These are phyloP conservation scores for Cladosporium sp. DNA, from an alignment of 2,329 filamentous ascomycete species.

Conservation along the genomic window DNA sequence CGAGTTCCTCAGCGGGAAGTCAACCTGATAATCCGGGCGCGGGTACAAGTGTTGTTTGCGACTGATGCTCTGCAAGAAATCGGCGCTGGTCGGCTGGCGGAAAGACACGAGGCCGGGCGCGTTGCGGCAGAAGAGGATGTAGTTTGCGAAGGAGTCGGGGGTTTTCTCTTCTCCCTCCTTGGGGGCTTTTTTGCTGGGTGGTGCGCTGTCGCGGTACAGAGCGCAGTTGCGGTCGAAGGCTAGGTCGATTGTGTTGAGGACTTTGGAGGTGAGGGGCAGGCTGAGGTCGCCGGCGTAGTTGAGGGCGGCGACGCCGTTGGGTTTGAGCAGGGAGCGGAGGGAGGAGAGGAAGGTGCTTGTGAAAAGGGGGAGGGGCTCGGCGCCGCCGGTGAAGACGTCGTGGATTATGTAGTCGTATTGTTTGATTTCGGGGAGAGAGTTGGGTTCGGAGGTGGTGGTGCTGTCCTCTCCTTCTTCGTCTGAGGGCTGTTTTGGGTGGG, in stretches of 20 bases:
- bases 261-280: slow-evolving; percentile 68
- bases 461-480: slow-evolving; percentile 14
- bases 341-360: slow-evolving; percentile 76
- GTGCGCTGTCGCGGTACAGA: slow-evolving; percentile 74
- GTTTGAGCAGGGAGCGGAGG: slow-evolving; percentile 65
- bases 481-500: slow-evolving; percentile 17
- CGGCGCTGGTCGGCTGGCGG: slow-evolving; percentile 56
- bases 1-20: slow-evolving; percentile 30
- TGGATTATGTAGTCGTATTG: slow-evolving; percentile 89
- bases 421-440: slow-evolving; percentile 24
- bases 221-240: slow-evolving; percentile 81
- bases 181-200: slow-evolving; percentile 27
- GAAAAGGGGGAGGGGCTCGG: slow-evolving; percentile 84
- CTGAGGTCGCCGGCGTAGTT: slow-evolving; percentile 92
- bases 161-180: neutral
- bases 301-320: slow-evolving; percentile 80
- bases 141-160: slow-evolving; percentile 68
- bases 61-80: slow-evolving; percentile 68
- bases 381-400: slow-evolving; percentile 95
- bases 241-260: slow-evolving; percentile 74
- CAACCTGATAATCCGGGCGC: slow-evolving; percentile 60
- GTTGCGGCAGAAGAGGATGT: slow-evolving; percentile 91
- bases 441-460: neutral
- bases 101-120: slow-evolving; percentile 50
- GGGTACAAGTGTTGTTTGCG: slow-evolving; percentile 68